phyloP scores from a whole-genome alignment of 2,329 filamentous ascomycete genomes.

The Aspergillus terreus region DNA sequence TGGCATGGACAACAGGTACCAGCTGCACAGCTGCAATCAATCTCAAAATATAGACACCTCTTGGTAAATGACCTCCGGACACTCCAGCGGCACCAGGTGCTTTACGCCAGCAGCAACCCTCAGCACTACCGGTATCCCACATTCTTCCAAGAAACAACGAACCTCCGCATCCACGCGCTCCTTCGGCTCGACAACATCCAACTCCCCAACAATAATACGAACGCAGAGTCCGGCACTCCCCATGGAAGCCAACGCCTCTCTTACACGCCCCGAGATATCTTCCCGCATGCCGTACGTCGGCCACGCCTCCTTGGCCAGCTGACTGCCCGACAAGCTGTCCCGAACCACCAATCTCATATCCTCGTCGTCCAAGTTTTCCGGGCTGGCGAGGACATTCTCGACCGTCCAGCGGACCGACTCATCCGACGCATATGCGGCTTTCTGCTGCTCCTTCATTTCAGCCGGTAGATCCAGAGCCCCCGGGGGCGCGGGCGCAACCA shows the following conservation, averaged over 20 bases:
- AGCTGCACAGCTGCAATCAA: neutral
- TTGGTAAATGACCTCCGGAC: constrained; percentile 9
- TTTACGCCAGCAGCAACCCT: constrained; percentile 10
- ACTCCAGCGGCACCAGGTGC: constrained; percentile 24
- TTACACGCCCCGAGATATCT: constrained; percentile 22
- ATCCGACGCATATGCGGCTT: constrained; percentile 28
- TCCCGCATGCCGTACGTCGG: constrained; percentile 33
- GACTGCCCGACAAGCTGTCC: constrained; percentile 29
- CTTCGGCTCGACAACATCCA: constrained; percentile 32
- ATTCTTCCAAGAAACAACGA: constrained; percentile 8
- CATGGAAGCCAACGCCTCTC: constrained; percentile 6
- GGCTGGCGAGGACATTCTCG: constrained; percentile 29
- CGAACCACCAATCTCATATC: constrained; percentile 18
- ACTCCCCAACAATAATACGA: constrained; percentile 28
- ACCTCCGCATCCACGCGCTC: constrained; percentile 27
- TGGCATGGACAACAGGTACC: no score
- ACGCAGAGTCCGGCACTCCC: constrained; percentile 11
- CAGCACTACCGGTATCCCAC: constrained; percentile 9
- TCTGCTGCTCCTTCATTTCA: constrained; percentile 34
- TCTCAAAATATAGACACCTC: constrained; percentile 4
- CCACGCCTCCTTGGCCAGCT: constrained; percentile 32
- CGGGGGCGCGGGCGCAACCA: constrained; percentile 34
- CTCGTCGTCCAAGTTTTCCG: constrained; percentile 7
- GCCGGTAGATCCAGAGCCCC: constrained; percentile 26
- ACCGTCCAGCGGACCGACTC: constrained; percentile 29